Evolutionary conservation across 2,329 filamentous ascomycete genomes (phyloP), one percentile per base, ranked within the genome.

Genomic region (Fusarium coffeatum): DNA sequence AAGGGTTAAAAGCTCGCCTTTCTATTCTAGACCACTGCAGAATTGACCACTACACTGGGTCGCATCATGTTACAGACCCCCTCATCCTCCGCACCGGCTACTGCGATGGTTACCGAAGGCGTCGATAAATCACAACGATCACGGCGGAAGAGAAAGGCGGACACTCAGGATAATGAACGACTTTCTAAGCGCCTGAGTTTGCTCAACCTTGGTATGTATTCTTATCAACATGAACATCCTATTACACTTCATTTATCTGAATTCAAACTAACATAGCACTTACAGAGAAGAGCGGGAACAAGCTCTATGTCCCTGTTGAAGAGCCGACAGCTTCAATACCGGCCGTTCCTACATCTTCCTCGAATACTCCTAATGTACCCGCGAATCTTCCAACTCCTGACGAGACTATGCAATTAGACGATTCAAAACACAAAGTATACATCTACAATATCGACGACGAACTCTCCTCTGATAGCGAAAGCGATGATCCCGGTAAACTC

Each of bases 371-470:
- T 42, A 50, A 62, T 46, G 43, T 67, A 53, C 51, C 68, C 43
- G 50, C 66, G 55, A 55, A 71, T 49, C 76, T 77, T 8, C 18
- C 55, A 40, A 28, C 48, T 8, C 34, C 53, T 22, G 82, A 88
- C 68, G 91, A 93, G 72, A 76, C 80, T 59, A 98, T 98, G 95
- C 87, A 92, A 60, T 78, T 98, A 65, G 94, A 98, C 81, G 91
- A 97, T 80, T 91, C 92, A 32, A 92, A 92, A 75, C 86, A 97
- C 82, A 93, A 92, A 76, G 89, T 98, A 64, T 98, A 96, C 84
- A 94, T 99, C 73, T 91, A 94, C 83, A 90, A 97, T 80, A 85
- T 99, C 12, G 94, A 97, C 77, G 92, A 92, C 73, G 95, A 98
- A 81, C 87, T 98, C 32, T 90, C 91, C 16, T 83, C 82, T 10